phyloP scores from a whole-genome alignment of 257 asterid species.

The Nicotiana otophora region DNA sequence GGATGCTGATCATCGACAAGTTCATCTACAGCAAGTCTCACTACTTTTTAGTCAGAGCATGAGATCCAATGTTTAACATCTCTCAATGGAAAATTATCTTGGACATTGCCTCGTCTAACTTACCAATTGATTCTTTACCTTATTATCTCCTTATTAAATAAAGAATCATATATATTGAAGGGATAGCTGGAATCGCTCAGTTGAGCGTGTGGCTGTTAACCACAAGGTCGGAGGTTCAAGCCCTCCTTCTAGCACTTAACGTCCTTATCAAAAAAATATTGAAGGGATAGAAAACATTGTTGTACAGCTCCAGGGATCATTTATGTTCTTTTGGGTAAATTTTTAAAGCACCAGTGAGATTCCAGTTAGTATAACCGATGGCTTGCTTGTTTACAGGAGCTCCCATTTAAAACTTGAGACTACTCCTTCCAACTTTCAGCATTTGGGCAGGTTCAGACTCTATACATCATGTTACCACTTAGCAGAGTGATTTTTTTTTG shows the following conservation, averaged over 20 bases:
- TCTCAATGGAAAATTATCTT: neutral
- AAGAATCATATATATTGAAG: neutral
- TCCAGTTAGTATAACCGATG: neutral
- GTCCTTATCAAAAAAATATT: too few species aligned
- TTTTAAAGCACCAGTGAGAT: neutral
- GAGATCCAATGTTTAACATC: neutral
- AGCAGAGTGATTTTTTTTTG: neutral
- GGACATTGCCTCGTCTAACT: neutral
- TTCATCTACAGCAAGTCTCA: neutral
- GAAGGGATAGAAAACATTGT: neutral
- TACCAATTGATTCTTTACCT: neutral
- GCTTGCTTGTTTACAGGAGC: neutral
- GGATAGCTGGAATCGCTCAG: constrained; percentile 98
- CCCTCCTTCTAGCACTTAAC: constrained; percentile 51
- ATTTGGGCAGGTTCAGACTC: neutral
- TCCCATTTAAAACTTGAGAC: neutral
- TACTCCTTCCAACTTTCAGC: neutral
- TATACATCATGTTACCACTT: neutral
- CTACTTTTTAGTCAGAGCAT: neutral
- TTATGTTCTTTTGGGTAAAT: neutral
- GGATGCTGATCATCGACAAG: neutral
- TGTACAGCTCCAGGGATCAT: neutral
- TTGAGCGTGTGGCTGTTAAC: constrained; percentile 99
- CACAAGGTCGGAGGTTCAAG: constrained; percentile 99
- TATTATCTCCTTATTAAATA: neutral